Evolutionary conservation across 2,329 filamentous ascomycete species (phyloP).

Genomic region (Exophiala oligosperma): DNA sequence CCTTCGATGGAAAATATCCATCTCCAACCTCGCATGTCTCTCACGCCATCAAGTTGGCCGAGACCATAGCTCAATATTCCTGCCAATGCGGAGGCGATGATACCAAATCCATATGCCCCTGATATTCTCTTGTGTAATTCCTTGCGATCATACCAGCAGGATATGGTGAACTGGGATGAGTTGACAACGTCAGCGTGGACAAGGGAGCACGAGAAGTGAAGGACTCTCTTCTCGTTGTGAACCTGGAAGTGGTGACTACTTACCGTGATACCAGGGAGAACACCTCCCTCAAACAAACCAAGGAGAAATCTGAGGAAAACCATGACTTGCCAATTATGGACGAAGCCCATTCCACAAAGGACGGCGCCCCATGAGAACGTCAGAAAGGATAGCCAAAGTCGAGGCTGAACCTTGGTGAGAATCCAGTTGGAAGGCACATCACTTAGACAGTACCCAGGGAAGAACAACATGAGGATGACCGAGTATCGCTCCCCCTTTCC

Average conservation of each 20-base stretch:
- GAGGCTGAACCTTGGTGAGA: slow-evolving; percentile 10
- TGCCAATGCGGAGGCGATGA: slow-evolving; percentile 52
- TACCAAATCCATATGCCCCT: slow-evolving; percentile 32
- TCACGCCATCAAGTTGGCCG: slow-evolving; percentile 40
- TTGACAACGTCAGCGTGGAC: not conserved
- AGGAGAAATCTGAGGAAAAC: slow-evolving; percentile 11
- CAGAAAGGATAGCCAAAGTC: slow-evolving; percentile 11
- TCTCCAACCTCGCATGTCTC: slow-evolving; percentile 11
- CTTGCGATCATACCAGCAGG: slow-evolving; percentile 35
- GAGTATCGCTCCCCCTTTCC: slow-evolving; percentile 5
- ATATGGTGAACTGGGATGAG: slow-evolving; percentile 8
- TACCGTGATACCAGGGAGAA: slow-evolving; percentile 10
- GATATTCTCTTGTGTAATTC: slow-evolving; percentile 38
- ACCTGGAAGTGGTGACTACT: not conserved
- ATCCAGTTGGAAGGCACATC: slow-evolving; percentile 16
- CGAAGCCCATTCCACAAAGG: slow-evolving; percentile 11
- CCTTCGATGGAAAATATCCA: slow-evolving; percentile 19
- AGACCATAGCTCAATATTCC: slow-evolving; percentile 61
- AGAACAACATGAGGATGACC: slow-evolving; percentile 15
- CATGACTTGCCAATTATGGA: slow-evolving; percentile 11
- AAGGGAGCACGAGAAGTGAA: not conserved
- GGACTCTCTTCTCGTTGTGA: not conserved
- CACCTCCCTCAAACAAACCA: slow-evolving; percentile 12
- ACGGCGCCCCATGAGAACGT: slow-evolving; percentile 8
- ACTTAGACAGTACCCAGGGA: slow-evolving; percentile 5